A percentile compares a stretch with the other conserved stretches of the same genome.
These are phyloP conservation scores for Arbutus unedo DNA, from an alignment of 148 eudicot genomes.

Conservation along the genomic window DNA sequence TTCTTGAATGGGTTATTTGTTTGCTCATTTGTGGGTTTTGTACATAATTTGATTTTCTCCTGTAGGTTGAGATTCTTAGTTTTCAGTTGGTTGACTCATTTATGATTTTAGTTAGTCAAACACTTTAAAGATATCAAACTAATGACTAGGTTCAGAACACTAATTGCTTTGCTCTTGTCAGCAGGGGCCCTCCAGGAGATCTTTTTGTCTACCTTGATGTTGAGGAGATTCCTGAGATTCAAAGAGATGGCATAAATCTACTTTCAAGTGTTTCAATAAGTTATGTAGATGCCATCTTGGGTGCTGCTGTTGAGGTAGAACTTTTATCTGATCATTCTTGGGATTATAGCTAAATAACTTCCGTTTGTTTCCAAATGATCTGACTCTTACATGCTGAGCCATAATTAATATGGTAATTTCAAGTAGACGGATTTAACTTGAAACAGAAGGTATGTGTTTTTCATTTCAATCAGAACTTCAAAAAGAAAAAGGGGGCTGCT, in stretches of 20 bases:
- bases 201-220: conserved; percentile 91
- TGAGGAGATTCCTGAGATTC: conserved; percentile 86
- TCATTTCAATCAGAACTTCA: background rate
- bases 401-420: background rate
- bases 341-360: background rate
- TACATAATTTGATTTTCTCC: background rate
- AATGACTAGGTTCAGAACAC: conserved; percentile 8
- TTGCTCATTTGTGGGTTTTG: background rate
- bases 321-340: background rate
- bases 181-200: conserved; percentile 95
- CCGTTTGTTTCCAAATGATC: background rate
- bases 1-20: background rate
- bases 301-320: conserved; percentile 69
- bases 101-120: background rate
- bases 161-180: conserved; percentile 9
- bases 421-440: background rate
- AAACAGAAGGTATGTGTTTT: background rate
- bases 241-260: conserved; percentile 96
- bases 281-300: conserved; percentile 95
- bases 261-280: conserved; percentile 63
- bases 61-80: background rate
- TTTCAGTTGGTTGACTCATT: background rate
- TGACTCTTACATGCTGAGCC: background rate
- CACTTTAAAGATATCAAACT: background rate
- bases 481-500: background rate